phyloP scores from a whole-genome alignment of 2,329 filamentous ascomycete genomes.

The Claviceps sp. region DNA sequence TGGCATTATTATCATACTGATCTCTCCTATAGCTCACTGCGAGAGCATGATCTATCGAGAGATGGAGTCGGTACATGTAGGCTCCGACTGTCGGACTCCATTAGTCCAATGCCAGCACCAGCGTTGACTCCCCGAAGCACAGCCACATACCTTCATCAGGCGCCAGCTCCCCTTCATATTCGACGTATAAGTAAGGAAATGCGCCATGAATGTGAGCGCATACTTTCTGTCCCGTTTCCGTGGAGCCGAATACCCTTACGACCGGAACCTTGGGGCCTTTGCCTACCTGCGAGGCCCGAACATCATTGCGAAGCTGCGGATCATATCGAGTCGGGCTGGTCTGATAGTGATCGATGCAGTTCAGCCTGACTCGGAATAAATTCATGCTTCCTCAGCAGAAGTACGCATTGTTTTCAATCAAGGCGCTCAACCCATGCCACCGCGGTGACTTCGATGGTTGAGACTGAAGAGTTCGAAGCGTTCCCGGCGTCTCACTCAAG shows the following conservation, averaged over 20 bases:
- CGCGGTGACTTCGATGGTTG: neutral
- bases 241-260: constrained; percentile 81
- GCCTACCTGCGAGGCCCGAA: constrained; percentile 42
- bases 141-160: constrained; percentile 50
- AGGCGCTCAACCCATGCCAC: neutral
- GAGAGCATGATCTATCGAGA: constrained; percentile 83
- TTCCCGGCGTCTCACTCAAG: too few species aligned
- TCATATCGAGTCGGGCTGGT: constrained; percentile 66
- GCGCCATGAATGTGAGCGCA: constrained; percentile 93
- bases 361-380: constrained; percentile 78
- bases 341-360: constrained; percentile 94
- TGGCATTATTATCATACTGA: constrained; percentile 49
- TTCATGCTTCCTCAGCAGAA: constrained; percentile 29
- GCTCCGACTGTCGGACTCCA: constrained; percentile 42
- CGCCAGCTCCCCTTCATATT: constrained; percentile 60
- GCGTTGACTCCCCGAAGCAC: neutral
- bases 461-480: too few species aligned
- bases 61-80: constrained; percentile 65
- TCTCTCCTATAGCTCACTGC: constrained; percentile 74
- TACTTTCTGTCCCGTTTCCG: constrained; percentile 88
- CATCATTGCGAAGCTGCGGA: constrained; percentile 57
- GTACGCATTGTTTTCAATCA: neutral
- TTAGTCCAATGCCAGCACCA: constrained; percentile 5
- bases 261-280: constrained; percentile 68
- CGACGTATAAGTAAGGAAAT: constrained; percentile 89